Evolutionary conservation across 202 grass and related monocot species (phyloP), one percentile per base, ranked within the genome.

Genomic region (Digitaria exilis): DNA sequence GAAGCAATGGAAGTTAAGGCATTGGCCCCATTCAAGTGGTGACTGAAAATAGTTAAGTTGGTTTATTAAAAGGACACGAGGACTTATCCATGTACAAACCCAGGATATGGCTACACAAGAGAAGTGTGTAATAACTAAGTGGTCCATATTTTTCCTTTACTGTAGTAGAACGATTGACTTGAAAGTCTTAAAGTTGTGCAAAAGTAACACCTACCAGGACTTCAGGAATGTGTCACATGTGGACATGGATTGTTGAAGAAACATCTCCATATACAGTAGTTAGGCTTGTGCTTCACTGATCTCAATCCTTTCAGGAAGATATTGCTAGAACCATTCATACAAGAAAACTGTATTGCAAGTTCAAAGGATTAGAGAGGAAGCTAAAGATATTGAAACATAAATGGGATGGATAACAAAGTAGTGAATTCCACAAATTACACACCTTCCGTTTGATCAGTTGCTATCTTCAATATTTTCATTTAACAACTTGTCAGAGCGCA

Each of bases 391-490:
- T 81, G 25, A 63, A 49, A 67, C 2, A 1, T 28, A 84, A 70
- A 67, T 4, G 75, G 34, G 31, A 28, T 1, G 6, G 24, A 67
- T 14, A 81, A 60, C 21, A 75, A 48, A 73, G 39, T 42, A 22
- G 3, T 78, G 49, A 67, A 77, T 74, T 59, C 82, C 21, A 42
- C 50, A 88, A 32, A 34, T 80, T 80, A 79, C 51, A 79, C 42
- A 83, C 84, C 78, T 79, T 73, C 32, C 16, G 18, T 6, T 43
- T 43, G 76, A 74, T 17, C 51, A 5, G 21, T 11, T 51, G 56
- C 24, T 65, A 58, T 44, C 24, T 59, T 78, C 9, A 29, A 78
- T 45, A 61, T 77, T 77, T 82, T 78, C 6, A 12, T 61, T 28
- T 41, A 68, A 82, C 11, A 50, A 44, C 61, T 74, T 15, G 73